Evolutionary conservation across 179 eudicot species (phyloP).

Genomic region (Dionaea muscipula): DNA sequence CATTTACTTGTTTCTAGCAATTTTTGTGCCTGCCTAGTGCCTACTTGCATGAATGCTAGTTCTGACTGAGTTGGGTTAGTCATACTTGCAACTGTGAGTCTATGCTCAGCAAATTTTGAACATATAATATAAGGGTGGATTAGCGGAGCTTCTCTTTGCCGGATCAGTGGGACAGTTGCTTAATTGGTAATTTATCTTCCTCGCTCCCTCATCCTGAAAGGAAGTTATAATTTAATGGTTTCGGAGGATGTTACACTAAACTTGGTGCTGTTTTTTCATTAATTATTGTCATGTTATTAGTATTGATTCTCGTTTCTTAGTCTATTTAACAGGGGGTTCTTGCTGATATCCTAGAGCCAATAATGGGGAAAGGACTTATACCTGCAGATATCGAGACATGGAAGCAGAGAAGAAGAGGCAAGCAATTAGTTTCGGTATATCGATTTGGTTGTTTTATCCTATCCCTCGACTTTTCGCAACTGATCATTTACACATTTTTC

Average conservation of each 20-base stretch:
- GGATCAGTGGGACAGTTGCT: too few species aligned
- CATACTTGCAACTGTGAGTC: too few species aligned
- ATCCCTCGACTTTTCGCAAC: not conserved
- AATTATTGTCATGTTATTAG: conserved; percentile 4
- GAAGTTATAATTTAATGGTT: too few species aligned
- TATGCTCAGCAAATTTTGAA: too few species aligned
- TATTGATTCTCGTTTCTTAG: not conserved
- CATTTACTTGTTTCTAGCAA: not conserved
- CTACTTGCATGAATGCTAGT: not conserved
- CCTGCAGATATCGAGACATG: conserved; percentile 96
- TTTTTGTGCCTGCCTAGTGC: not conserved
- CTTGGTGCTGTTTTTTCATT: too few species aligned
- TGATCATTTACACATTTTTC: not conserved
- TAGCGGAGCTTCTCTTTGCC: too few species aligned
- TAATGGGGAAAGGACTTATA: conserved; percentile 99
- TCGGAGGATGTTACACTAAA: not conserved
- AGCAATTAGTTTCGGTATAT: conserved; percentile 15
- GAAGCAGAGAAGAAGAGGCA: conserved; percentile 99
- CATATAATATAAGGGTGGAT: too few species aligned
- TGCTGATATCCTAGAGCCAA: conserved; percentile 96
- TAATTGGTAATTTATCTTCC: too few species aligned
- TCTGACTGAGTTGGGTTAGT: too few species aligned
- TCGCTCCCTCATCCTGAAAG: too few species aligned
- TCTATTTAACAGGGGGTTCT: conserved; percentile 70
- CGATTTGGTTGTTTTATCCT: conserved; percentile 1